Conservation (phyloP, 108 stramenopile species). For the Skeletonema potamos region DNA sequence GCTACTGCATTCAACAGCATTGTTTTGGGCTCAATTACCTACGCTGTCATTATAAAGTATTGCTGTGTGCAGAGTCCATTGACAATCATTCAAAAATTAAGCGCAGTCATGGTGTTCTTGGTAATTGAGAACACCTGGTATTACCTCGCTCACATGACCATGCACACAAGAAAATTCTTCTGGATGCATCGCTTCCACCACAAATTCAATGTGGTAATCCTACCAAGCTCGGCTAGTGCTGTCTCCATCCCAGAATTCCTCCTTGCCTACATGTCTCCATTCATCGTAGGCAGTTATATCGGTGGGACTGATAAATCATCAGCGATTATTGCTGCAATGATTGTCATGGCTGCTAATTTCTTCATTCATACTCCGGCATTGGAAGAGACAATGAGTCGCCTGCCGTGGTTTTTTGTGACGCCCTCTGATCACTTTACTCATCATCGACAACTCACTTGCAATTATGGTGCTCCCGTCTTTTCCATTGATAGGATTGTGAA, state of each 20-base stretch:
- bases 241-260: conserved; percentile 45
- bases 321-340: conserved; percentile 15
- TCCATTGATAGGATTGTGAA: conserved; percentile 45
- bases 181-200: conserved; percentile 57
- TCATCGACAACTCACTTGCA: conserved; percentile 50
- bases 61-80: conserved; percentile 22
- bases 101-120: conserved; percentile 18
- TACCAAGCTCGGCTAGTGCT: conserved; percentile 53
- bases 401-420: conserved; percentile 48
- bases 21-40: conserved; percentile 26
- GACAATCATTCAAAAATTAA: conserved; percentile 15
- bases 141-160: conserved; percentile 28
- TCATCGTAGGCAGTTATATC: conserved; percentile 34
- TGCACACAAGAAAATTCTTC: conserved; percentile 33
- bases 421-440: conserved; percentile 60
- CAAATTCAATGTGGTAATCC: conserved; percentile 43
- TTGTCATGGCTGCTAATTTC: conserved; percentile 46
- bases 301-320: conserved; percentile 33
- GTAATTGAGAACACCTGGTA: conserved; percentile 29
- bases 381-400: conserved; percentile 33
- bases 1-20: conserved; percentile 32
- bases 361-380: conserved; percentile 59
- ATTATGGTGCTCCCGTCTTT: conserved; percentile 60
- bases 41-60: conserved; percentile 21
- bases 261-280: conserved; percentile 59